Evolutionary conservation across 1,284 basidiomycete species (phyloP), one percentile per base, ranked within the genome.

Genomic region (Takashimella tepidaria): DNA sequence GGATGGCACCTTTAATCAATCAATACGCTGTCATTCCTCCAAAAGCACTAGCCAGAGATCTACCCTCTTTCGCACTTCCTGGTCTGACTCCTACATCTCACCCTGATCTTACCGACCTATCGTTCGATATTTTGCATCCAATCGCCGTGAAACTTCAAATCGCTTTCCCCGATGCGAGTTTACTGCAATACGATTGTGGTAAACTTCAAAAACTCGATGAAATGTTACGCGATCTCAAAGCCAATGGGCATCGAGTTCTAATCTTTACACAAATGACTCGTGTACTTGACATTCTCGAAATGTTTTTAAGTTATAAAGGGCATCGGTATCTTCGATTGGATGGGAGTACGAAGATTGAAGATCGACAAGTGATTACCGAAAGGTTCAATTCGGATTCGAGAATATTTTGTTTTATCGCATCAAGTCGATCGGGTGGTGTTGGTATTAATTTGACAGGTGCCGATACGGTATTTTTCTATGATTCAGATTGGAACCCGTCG

Each of bases 221-320:
- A 22, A 80, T 98, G 26, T 80, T 98, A 43, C 84, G 90, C 21
- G 84, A 89, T 67, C 87, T 86, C 69, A 92, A 93, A 68, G 83
- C 83, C 0, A 89, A 84, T 2, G 90, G 91, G 0, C 92, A 97
- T 69, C 87, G 93, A 1, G 82, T 91, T 21, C 80, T 98, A 47
- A 95, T 98, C 64, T 98, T 98, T 73, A 98, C 93, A 0, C 93
- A 98, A 69, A 98, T 98, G 93, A 97, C 93, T 21, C 82, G 83
- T 55, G 88, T 98, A 37, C 80, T 98, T 51, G 93, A 98, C 73
- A 93, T 98, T 53, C 80, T 98, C 48, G 95, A 98, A 70, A 85
- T 86, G 37, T 97, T 95, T 76, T 80, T 98, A 56, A 95, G 88
- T 66, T 86, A 91, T 61, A 91, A 93, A 65, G 95, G 93, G 0